Base-by-base conservation (phyloP, 2,329 filamentous ascomycete species). In the Rutstroemia sydowiana region DNA sequence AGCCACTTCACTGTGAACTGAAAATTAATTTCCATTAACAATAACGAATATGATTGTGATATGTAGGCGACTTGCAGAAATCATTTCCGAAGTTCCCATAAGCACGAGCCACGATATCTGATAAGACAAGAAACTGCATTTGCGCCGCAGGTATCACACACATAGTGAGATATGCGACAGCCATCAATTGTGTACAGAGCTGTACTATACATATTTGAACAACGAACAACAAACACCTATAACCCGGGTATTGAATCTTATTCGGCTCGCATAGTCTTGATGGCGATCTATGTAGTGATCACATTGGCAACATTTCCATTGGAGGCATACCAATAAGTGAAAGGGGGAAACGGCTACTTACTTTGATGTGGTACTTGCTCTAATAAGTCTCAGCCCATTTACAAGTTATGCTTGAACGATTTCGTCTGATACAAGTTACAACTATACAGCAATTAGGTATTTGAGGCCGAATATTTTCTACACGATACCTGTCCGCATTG, bases 71-170 rank as follows among this genome's bases (percentile, higher is more conserved):
- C 48, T 39, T 51, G 48, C 48, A 51, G 48, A 51, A 49, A 46
- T 52, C 49, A 52, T 48, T 11, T 52, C 49, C 49, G 49, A 42
- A 41, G 28, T 52, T 48, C 21, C 44, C 36, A 52, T 48, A 48
- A 45, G 44, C 43, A 41, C 42, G 49, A 51, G 32, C 48, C 41
- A 51, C 41, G 41, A 51, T 45, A 45, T 48, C 28, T 44, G n/a
- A n/a, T n/a, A n/a, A n/a, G n/a, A 41, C 41, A 52, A 48, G 43
- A 52, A 43, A 21, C 39, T 26, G 49, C 49, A 48, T 41, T 42
- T 41, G 37, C 36, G 36, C 43, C 26, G 49, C 43, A 30, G 43
- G 47, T 36, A 51, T n/a, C n/a, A n/a, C n/a, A n/a, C n/a, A n/a
- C n/a, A n/a, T n/a, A n/a, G n/a, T n/a, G n/a, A 45, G 42, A 40